Conservation (phyloP, 1,284 basidiomycete genomes). For the Peniophora sp. region DNA sequence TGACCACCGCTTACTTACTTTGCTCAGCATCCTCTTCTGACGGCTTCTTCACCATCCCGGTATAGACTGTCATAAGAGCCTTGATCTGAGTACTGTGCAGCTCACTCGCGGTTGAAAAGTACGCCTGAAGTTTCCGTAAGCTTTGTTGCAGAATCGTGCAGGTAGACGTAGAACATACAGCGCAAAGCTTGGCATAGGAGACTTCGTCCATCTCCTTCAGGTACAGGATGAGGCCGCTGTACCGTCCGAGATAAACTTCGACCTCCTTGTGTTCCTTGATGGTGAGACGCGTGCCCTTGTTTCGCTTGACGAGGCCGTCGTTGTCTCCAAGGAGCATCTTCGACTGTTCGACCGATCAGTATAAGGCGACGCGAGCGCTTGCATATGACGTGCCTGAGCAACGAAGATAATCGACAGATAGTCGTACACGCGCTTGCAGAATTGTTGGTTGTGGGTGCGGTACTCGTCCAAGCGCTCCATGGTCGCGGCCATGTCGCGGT, state of each 20-base stretch:
- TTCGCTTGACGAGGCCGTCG: conserved; percentile 40
- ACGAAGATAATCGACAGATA: conserved; percentile 88
- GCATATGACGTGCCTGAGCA: conserved; percentile 52
- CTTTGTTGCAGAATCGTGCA: not conserved
- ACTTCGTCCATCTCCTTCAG: conserved; percentile 92
- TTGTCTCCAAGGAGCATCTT: conserved; percentile 58
- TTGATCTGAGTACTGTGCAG: conserved; percentile 78
- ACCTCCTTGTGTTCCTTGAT: conserved; percentile 63
- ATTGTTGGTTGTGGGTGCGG: conserved; percentile 78
- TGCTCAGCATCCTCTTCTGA: conserved; percentile 66
- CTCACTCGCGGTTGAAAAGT: conserved; percentile 80
- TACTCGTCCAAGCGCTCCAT: conserved; percentile 91
- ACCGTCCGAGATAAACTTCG: conserved; percentile 79
- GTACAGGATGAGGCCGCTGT: conserved; percentile 88
- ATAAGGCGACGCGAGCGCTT: not conserved
- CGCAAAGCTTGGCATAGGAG: conserved; percentile 80
- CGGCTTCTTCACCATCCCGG: conserved; percentile 56
- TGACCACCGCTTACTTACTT: conserved; percentile 29
- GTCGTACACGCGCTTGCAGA: conserved; percentile 86
- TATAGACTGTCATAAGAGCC: conserved; percentile 56
- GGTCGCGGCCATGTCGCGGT: conserved; percentile 81
- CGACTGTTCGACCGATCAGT: conserved; percentile 31
- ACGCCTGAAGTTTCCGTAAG: conserved; percentile 47
- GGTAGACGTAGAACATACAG: conserved; percentile 42
- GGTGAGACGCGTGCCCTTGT: conserved; percentile 34